These are phyloP conservation scores for Mucor piriformis DNA, from an alignment of 371 early-diverging fungal species.

Conservation along the genomic window DNA sequence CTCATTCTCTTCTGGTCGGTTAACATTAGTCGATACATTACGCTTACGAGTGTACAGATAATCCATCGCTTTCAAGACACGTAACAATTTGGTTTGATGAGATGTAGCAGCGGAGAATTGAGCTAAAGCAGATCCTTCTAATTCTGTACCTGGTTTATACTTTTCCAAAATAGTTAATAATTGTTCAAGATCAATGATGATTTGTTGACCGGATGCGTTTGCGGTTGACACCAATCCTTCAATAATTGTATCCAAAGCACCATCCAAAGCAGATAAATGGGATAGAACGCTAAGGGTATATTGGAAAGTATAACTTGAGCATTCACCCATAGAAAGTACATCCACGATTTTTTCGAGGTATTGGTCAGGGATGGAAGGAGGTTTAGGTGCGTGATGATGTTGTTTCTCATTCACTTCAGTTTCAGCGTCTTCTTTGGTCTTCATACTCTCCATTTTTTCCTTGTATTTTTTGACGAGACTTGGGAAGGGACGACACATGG, in stretches of 20 bases:
- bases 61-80: slow-evolving; percentile 93
- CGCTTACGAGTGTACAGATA: slow-evolving; percentile 66
- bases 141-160: slow-evolving; percentile 58
- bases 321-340: slow-evolving; percentile 86
- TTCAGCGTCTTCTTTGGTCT: slow-evolving; percentile 31
- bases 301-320: slow-evolving; percentile 93
- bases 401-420: slow-evolving; percentile 15
- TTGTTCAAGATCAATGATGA: slow-evolving; percentile 70
- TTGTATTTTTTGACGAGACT: slow-evolving; percentile 39
- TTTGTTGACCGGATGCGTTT: slow-evolving; percentile 67
- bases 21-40: slow-evolving; percentile 9
- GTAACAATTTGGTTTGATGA: slow-evolving; percentile 87
- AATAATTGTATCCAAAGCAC: slow-evolving; percentile 76
- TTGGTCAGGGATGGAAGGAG: slow-evolving; percentile 71
- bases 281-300: slow-evolving; percentile 87
- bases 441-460: slow-evolving; percentile 26
- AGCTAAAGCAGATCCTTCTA: slow-evolving; percentile 62
- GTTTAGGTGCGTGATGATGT: slow-evolving; percentile 44
- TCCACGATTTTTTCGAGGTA: slow-evolving; percentile 80
- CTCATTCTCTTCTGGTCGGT: slow-evolving; percentile 36
- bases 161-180: slow-evolving; percentile 62
- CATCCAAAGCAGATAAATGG: slow-evolving; percentile 73
- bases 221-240: slow-evolving; percentile 72
- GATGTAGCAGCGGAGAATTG: slow-evolving; percentile 87
- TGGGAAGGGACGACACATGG: slow-evolving; percentile 62